Percentiles rank a stretch among this genome's conserved stretches.
phyloP scores from a whole-genome alignment of 805 yeast species.

The Hanseniaspora taiwanica region DNA sequence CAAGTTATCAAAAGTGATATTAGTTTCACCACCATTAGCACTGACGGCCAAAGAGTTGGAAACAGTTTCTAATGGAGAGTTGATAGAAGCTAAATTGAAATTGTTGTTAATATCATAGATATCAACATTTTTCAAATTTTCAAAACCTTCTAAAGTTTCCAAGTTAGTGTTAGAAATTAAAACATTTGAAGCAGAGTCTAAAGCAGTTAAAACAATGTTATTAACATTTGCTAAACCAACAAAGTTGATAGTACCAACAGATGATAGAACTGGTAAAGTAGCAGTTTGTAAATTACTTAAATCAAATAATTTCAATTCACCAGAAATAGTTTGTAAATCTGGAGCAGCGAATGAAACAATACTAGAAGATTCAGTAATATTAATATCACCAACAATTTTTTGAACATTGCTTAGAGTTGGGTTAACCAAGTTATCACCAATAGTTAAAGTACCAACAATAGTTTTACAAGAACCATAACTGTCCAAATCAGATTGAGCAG shows the following conservation, averaged over 20 bases:
- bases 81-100: constrained; percentile 54
- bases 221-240: constrained; percentile 78
- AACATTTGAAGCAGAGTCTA: constrained; percentile 60
- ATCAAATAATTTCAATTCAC: constrained; percentile 44
- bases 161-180: constrained; percentile 63
- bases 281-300: constrained; percentile 57
- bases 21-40: constrained; percentile 70
- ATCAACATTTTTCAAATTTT: constrained; percentile 29
- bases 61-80: constrained; percentile 62
- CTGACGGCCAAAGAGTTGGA: constrained; percentile 66
- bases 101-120: constrained; percentile 86
- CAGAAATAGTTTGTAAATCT: constrained; percentile 59
- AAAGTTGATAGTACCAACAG: constrained; percentile 71
- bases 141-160: constrained; percentile 52
- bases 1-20: constrained; percentile 55
- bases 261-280: constrained; percentile 62
- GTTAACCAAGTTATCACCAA: constrained; percentile 46
- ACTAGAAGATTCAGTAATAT: constrained; percentile 50
- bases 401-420: constrained; percentile 64
- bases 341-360: constrained; percentile 67
- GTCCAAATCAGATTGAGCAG: constrained; percentile 72
- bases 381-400: constrained; percentile 66
- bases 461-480: constrained; percentile 59
- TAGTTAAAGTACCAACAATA: constrained; percentile 64
- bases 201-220: constrained; percentile 46